Evolutionary conservation across 1,284 basidiomycete genomes (phyloP).

Genomic region (Gomphus bonarii): DNA sequence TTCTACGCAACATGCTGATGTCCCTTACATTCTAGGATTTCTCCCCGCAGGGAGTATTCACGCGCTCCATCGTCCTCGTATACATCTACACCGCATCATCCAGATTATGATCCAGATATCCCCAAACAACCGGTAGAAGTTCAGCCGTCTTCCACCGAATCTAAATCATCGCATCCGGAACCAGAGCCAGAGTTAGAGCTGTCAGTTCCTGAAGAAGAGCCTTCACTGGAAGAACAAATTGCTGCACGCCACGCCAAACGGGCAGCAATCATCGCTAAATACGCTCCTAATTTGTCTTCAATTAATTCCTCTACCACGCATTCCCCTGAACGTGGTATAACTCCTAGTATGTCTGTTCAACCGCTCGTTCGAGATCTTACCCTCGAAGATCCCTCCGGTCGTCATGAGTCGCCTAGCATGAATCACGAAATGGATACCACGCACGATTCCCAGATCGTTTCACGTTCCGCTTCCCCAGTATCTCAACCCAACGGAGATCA

Average conservation of each 20-base stretch:
- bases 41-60: conserved; percentile 49
- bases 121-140: conserved; percentile 11
- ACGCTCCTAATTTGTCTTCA: conserved; percentile 37
- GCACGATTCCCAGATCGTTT: conserved; percentile 27
- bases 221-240: conserved; percentile 60
- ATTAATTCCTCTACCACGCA: conserved; percentile 25
- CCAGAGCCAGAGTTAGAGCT: conserved; percentile 42
- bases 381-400: conserved; percentile 25
- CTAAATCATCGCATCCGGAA: conserved; percentile 16
- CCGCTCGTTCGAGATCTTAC: conserved; percentile 52
- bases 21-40: conserved; percentile 9
- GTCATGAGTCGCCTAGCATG: conserved; percentile 22
- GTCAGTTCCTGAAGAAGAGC: conserved; percentile 43
- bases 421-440: conserved; percentile 14
- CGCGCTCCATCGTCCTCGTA: conserved; percentile 27
- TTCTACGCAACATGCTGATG: conserved; percentile 6
- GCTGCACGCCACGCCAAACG: conserved; percentile 74
- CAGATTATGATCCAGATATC: conserved; percentile 12
- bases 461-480: conserved; percentile 33
- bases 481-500: conserved; percentile 14
- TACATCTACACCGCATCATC: conserved; percentile 14
- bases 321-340: conserved; percentile 41
- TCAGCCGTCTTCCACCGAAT: conserved; percentile 15
- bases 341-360: conserved; percentile 61
- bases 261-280: conserved; percentile 80